Conservation (phyloP, 2,329 filamentous ascomycete genomes). For the Bipolaris sorokiniana region DNA sequence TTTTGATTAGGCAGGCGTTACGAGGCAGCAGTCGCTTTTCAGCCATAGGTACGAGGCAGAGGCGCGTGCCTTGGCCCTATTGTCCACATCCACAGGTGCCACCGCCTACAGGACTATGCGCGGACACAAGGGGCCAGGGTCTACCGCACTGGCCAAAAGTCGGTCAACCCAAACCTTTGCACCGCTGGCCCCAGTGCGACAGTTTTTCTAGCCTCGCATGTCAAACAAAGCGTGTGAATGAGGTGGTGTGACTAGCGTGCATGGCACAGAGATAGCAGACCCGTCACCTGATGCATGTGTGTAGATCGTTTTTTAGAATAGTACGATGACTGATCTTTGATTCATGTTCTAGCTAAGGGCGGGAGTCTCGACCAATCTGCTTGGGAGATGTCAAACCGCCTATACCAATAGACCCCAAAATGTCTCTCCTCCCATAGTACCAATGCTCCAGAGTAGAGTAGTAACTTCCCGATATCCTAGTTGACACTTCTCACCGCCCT, state of each 20-base stretch:
- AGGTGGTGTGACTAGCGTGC: conserved; percentile 23
- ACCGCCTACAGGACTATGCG: conserved; percentile 4
- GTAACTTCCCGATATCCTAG: conserved; percentile 11
- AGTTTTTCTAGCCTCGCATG: not conserved
- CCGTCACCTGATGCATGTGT: conserved; percentile 25
- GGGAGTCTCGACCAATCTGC: conserved; percentile 34
- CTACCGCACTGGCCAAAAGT: conserved; percentile 27
- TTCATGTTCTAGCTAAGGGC: conserved; percentile 33
- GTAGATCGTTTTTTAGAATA: conserved; percentile 17
- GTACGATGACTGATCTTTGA: conserved; percentile 22
- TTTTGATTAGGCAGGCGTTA: not conserved
- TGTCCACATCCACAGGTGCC: too few relatives aligned
- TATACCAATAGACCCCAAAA: conserved; percentile 14
- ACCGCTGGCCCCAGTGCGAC: not conserved
- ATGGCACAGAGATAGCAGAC: conserved; percentile 19
- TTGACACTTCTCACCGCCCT: conserved; percentile 13
- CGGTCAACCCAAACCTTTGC: conserved; percentile 22
- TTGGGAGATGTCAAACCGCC: conserved; percentile 35
- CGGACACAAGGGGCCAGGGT: conserved; percentile 11
- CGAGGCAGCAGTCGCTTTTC: too few relatives aligned
- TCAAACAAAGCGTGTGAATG: conserved; percentile 18
- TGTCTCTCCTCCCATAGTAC: conserved; percentile 2
- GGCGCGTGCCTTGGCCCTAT: too few relatives aligned
- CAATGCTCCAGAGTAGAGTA: conserved; percentile 33
- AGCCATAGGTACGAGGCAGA: too few relatives aligned